Percentiles rank a stretch among this genome's conserved stretches.
Conservation (phyloP, 192 early-diverging fungal genomes). For the Entomortierella beljakovae region DNA sequence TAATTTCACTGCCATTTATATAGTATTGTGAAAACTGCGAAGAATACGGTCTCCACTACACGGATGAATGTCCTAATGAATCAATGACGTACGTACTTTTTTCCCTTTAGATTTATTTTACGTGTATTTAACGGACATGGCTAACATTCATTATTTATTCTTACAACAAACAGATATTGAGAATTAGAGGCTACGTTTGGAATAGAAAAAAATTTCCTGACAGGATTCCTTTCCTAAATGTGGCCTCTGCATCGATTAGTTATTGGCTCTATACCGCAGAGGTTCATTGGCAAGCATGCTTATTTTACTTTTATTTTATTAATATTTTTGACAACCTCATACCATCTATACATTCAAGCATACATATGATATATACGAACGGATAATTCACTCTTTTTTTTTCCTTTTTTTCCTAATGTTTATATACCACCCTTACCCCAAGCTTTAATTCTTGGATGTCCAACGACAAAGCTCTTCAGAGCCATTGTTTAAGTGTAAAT, state of each 20-base stretch:
- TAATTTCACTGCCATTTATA: not conserved
- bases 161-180: constrained; percentile 30
- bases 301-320: not conserved
- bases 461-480: no score
- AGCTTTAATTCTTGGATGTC: no score
- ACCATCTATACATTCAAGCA: no score
- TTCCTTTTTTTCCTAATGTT: not conserved
- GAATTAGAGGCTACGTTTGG: constrained; percentile 41
- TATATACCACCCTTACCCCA: no score
- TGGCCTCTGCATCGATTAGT: constrained; percentile 11
- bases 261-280: not conserved
- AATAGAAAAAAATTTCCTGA: constrained; percentile 38
- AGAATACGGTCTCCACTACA: constrained; percentile 72
- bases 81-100: constrained; percentile 46
- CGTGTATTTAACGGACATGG: not conserved
- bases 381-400: not conserved
- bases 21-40: constrained; percentile 86
- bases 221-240: constrained; percentile 32
- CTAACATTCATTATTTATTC: no score
- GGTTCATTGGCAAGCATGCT: no score
- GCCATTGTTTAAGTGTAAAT: no score
- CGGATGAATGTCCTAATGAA: constrained; percentile 74
- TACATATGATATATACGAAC: no score
- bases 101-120: not conserved
- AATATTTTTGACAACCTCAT: no score